phyloP scores from a whole-genome alignment of 495 filamentous ascomycete species.

The Hypoxylon crocopeplum region DNA sequence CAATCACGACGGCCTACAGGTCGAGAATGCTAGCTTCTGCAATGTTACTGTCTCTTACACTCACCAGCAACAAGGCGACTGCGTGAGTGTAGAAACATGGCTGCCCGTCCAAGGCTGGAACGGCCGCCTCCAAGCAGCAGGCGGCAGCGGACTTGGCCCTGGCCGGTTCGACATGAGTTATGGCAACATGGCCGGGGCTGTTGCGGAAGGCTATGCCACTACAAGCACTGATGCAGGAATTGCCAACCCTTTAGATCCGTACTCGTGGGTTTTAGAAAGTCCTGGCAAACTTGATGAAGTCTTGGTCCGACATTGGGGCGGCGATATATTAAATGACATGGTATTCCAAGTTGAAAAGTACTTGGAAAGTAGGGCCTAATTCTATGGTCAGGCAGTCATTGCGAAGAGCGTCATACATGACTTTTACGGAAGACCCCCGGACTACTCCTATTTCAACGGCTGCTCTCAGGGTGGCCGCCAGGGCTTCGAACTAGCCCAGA shows the following conservation, averaged over 20 bases:
- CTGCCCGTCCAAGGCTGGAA: conserved; percentile 51
- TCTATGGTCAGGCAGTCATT: conserved; percentile 35
- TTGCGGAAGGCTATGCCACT: conserved; percentile 43
- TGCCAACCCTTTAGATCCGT: conserved; percentile 15
- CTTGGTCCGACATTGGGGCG: conserved; percentile 15
- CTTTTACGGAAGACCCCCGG: conserved; percentile 45
- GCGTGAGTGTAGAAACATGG: conserved; percentile 45
- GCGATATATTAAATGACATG: conserved; percentile 23
- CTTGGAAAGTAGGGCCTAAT: background rate
- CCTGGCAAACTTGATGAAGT: conserved; percentile 16
- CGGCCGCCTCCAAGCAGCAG: conserved; percentile 47
- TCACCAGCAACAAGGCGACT: conserved; percentile 48
- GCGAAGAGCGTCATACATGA: conserved; percentile 39
- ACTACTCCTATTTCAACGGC: conserved; percentile 54
- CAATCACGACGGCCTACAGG: conserved; percentile 16
- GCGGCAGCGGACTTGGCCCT: conserved; percentile 49
- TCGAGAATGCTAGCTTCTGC: conserved; percentile 44
- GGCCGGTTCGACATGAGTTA: conserved; percentile 26
- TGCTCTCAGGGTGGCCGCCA: conserved; percentile 55
- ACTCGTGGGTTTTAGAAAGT: conserved; percentile 13
- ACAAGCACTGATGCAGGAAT: conserved; percentile 41
- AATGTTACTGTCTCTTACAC: conserved; percentile 58
- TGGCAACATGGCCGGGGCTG: conserved; percentile 34
- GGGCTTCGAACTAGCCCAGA: conserved; percentile 51
- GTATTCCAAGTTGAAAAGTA: background rate